phyloP scores from a whole-genome alignment of 2,329 filamentous ascomycete species.

The Hymenoscyphus fructigenus region DNA sequence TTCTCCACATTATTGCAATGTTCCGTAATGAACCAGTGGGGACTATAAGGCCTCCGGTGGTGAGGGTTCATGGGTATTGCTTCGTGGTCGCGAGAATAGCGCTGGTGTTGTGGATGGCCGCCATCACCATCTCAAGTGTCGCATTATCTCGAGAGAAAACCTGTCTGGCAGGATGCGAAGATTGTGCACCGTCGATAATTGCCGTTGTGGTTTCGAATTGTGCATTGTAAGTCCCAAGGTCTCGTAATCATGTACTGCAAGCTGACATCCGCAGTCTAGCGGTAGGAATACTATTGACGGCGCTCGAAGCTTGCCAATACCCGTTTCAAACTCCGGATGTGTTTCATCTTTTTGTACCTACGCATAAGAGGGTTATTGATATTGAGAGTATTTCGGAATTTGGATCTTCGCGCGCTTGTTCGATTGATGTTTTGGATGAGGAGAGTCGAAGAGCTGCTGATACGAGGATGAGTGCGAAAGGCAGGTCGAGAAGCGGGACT shows the following conservation, averaged over 20 bases:
- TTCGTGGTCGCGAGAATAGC: slow-evolving; percentile 29
- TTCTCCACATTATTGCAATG: slow-evolving; percentile 24
- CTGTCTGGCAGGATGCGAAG: slow-evolving; percentile 14
- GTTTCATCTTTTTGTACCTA: slow-evolving; percentile 11
- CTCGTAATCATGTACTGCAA: not conserved
- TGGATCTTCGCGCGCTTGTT: slow-evolving; percentile 19
- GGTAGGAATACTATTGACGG: slow-evolving; percentile 28
- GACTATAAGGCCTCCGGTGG: slow-evolving; percentile 21
- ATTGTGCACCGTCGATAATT: slow-evolving; percentile 23
- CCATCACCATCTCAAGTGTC: slow-evolving; percentile 23
- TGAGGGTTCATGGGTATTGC: slow-evolving; percentile 26
- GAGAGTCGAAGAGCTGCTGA: slow-evolving; percentile 9
- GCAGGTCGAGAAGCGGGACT: slow-evolving; percentile 22
- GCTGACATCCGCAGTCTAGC: slow-evolving; percentile 21
- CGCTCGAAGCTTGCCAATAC: slow-evolving; percentile 30
- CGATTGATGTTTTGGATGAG: slow-evolving; percentile 17
- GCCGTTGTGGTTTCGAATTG: slow-evolving; percentile 24
- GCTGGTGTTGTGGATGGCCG: slow-evolving; percentile 26
- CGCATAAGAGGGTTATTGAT: slow-evolving; percentile 22
- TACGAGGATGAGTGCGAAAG: slow-evolving; percentile 14
- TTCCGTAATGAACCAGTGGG: slow-evolving; percentile 26
- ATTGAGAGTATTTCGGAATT: slow-evolving; percentile 24
- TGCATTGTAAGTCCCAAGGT: slow-evolving; percentile 23
- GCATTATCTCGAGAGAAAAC: slow-evolving; percentile 21
- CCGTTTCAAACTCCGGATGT: slow-evolving; percentile 25